phyloP scores from a whole-genome alignment of 495 filamentous ascomycete species.

The Astrothelium macrocarpum region DNA sequence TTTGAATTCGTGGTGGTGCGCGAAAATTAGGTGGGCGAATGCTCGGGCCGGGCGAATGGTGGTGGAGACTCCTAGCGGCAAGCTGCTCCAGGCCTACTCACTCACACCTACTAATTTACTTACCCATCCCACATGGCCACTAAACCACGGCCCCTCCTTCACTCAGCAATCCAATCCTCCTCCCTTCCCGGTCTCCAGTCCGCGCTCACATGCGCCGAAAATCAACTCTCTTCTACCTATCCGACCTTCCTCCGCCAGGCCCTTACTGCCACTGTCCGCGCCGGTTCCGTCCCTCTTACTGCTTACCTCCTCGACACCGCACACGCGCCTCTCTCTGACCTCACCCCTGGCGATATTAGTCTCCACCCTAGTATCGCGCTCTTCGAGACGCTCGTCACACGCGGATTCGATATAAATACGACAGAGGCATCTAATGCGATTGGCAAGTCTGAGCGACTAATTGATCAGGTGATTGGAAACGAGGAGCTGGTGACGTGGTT shows the following conservation, averaged over 20 bases:
- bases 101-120: neutral
- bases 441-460: neutral
- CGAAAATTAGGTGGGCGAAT: no score
- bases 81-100: neutral
- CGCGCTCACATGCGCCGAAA: neutral
- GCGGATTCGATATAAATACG: neutral
- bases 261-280: constrained; percentile 1
- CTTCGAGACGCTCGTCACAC: neutral
- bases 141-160: neutral
- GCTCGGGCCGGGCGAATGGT: no score
- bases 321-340: neutral
- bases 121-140: neutral
- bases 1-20: no score
- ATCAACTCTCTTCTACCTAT: neutral
- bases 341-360: neutral
- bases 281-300: neutral
- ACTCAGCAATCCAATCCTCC: neutral
- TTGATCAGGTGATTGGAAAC: neutral
- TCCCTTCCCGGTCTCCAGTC: neutral
- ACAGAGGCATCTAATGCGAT: neutral
- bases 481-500: neutral
- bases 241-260: constrained; percentile 1
- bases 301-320: neutral
- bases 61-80: no score
- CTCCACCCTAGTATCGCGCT: neutral